Conservation (phyloP, 208 protist genomes). For the Leishmania tarentolae region DNA sequence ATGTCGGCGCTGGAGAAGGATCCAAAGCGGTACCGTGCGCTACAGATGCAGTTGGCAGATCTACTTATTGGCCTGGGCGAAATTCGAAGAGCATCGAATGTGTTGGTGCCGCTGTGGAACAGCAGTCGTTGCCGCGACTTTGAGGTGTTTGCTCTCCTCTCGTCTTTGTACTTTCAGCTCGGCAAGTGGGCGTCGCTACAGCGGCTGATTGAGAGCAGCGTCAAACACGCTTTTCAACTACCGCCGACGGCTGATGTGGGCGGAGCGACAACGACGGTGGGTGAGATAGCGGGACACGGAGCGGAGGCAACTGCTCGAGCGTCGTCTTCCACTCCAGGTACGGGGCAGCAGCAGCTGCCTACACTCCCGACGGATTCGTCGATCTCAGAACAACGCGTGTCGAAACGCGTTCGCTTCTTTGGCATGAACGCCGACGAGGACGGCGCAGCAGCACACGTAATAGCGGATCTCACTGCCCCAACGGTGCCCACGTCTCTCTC, state of each 20-base stretch:
- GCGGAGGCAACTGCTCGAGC: constrained; percentile 4
- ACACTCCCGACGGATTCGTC: background rate
- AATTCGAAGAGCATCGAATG: constrained; percentile 63
- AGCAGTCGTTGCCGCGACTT: constrained; percentile 80
- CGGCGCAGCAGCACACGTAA: constrained; percentile 7
- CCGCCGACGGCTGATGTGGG: background rate
- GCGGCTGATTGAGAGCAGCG: constrained; percentile 77
- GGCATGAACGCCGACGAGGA: constrained; percentile 30
- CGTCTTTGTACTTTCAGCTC: constrained; percentile 89
- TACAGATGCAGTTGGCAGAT: constrained; percentile 87
- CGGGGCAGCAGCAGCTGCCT: background rate
- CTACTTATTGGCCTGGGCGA: constrained; percentile 87
- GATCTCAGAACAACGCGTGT: constrained; percentile 17
- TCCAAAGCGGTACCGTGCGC: constrained; percentile 56
- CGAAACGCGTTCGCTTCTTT: constrained; percentile 77
- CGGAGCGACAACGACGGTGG: background rate
- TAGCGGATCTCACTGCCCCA: background rate
- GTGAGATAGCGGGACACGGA: background rate
- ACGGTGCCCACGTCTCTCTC: background rate
- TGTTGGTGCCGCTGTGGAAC: constrained; percentile 80
- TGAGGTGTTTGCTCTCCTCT: constrained; percentile 86
- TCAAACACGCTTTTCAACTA: constrained; percentile 72
- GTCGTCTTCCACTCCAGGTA: background rate
- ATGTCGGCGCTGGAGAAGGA: constrained; percentile 75
- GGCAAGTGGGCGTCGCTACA: constrained; percentile 85